Evolutionary conservation across 306 rosid species (phyloP), one percentile per base, ranked within the genome.

Genomic region (Rosa persica): DNA sequence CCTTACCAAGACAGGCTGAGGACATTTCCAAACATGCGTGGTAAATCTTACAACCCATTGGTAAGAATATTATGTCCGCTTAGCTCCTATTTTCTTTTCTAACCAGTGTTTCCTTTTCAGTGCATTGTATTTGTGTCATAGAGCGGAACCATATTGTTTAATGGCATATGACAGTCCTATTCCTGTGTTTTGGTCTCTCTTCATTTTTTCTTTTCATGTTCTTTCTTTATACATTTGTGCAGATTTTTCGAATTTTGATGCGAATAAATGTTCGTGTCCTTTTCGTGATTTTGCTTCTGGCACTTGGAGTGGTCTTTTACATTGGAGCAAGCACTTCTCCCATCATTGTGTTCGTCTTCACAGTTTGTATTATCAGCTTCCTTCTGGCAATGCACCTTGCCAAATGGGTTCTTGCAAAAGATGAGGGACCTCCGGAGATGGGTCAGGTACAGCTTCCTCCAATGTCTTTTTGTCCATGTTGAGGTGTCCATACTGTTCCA

Each of bases 401-500:
- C 23, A 95, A 90, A 86, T 95, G 99, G 99, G 99, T 95, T 67
- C 99, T 95, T 12, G 87, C 98, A 1, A 95, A 95, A 83, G 99
- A 95, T 77, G 99, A 95, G 91, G 99, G 99, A 34, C 98, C 99
- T 60, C 96, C 89, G 36, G 99, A 95, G 88, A 95, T 95, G 99
- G 94, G 80, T 85, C 88, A 95, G 99, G 99, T 95, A 89, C 74
- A 78, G 80, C 79, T 79, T 60, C 73, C 82, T 76, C 52, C 72
- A 78, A 23, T 78, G 19, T 76, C 52, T 85, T 79, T 83, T 77
- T 76, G 58, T 58, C 76, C 72, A 6, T 52, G 20, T 76, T 36
- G 27, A 69, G 30, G 36, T 76, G 42, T 61, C 16, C 27, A 13
- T 42, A 23, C 19, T 8, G 43, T 19, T 46, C 61, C 72, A 44